Evolutionary conservation across 2,329 filamentous ascomycete genomes (phyloP).

Genomic region (Colletotrichum sp.): DNA sequence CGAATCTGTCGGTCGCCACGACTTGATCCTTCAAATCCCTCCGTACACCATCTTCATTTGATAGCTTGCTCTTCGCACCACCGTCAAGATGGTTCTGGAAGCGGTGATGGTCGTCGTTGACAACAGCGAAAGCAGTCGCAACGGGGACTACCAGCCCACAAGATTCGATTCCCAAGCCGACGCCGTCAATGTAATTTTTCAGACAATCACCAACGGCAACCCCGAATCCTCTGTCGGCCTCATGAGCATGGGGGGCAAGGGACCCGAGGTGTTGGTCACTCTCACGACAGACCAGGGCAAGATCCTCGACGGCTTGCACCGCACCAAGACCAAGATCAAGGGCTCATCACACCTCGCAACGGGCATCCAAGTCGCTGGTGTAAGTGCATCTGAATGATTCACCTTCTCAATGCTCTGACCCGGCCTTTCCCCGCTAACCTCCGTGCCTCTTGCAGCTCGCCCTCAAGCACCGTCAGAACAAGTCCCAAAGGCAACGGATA

Average conservation of each 20-base stretch:
- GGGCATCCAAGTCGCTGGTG: conserved; percentile 91
- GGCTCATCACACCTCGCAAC: conserved; percentile 89
- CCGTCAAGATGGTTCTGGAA: conserved; percentile 91
- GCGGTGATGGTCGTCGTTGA: conserved; percentile 99
- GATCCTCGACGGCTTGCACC: conserved; percentile 89
- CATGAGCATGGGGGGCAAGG: conserved; percentile 98
- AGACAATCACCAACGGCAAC: conserved; percentile 92
- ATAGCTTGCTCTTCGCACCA: conserved; percentile 20
- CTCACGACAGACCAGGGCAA: conserved; percentile 96
- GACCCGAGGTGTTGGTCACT: conserved; percentile 96
- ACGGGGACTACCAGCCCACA: conserved; percentile 90
- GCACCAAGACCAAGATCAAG: conserved; percentile 88
- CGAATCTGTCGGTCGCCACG: background rate
- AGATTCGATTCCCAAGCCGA: conserved; percentile 97
- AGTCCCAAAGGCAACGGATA: conserved; percentile 94
- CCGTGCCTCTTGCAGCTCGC: conserved; percentile 68
- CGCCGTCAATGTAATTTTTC: conserved; percentile 93
- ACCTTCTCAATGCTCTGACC: background rate
- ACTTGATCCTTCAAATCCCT: background rate
- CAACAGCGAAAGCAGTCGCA: conserved; percentile 98
- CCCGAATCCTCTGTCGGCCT: conserved; percentile 96
- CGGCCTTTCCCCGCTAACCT: conserved; percentile 26
- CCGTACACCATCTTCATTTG: background rate
- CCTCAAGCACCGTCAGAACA: conserved; percentile 97
- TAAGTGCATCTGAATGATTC: conserved; percentile 52